Conservation (phyloP, 352 stramenopile genomes). For the Pythium phragmitis region DNA sequence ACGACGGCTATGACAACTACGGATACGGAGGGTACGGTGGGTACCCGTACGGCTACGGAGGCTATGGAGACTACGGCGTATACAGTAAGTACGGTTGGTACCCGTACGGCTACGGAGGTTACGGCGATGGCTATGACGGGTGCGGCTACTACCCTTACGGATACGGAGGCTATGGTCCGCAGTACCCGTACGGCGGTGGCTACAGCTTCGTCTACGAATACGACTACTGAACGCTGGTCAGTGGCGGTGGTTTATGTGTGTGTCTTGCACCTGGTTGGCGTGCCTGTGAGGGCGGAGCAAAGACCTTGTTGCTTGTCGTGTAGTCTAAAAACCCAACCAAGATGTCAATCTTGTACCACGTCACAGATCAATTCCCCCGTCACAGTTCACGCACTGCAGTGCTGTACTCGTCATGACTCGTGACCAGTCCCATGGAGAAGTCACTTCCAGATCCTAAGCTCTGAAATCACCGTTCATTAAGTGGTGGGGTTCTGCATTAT, state of each 20-base stretch:
- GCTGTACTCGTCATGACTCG: neutral
- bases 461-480: no score
- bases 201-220: neutral
- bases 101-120: constrained; percentile 2
- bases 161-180: neutral
- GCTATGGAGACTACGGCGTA: neutral
- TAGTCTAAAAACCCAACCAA: neutral
- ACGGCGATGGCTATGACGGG: neutral
- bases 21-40: neutral
- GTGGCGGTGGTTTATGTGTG: neutral
- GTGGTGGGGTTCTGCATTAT: neutral
- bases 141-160: no score
- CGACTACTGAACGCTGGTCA: neutral
- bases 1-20: constrained; percentile 3
- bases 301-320: no score
- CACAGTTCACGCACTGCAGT: neutral
- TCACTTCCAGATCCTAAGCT: no score
- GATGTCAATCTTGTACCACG: constrained; percentile 5
- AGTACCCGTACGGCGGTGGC: constrained; percentile 2
- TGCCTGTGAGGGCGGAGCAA: no score
- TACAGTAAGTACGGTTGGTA: neutral
- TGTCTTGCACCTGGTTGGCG: neutral
- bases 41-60: neutral
- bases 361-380: neutral
- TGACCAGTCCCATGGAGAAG: neutral